These are phyloP conservation scores for Candida dajiaensis DNA, from an alignment of 805 yeast species.

Conservation along the genomic window DNA sequence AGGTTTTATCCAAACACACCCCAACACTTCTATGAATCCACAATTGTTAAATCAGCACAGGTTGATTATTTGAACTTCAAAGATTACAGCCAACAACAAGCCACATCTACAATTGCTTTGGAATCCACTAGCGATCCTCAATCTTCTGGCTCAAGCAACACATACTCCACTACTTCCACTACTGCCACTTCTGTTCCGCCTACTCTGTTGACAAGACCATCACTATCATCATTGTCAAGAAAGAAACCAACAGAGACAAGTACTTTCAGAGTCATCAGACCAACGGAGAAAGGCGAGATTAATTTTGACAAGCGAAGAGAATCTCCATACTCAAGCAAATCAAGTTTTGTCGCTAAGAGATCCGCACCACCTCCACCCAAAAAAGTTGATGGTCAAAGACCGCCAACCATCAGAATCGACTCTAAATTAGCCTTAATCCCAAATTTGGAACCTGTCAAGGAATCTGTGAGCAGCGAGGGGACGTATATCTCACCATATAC, in stretches of 20 bases:
- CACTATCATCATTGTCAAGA: conserved; percentile 10
- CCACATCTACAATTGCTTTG: neutral
- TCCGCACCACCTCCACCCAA: conserved; percentile 67
- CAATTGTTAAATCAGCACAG: conserved; percentile 28
- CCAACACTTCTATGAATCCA: conserved; percentile 48
- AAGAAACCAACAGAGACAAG: conserved; percentile 23
- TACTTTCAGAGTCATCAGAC: conserved; percentile 62
- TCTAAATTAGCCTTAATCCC: conserved; percentile 5
- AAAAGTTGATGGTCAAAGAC: conserved; percentile 6
- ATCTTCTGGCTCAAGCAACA: neutral
- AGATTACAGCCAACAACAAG: neutral
- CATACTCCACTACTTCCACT: neutral
- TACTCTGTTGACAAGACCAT: conserved; percentile 1
- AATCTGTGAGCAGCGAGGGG: conserved; percentile 19
- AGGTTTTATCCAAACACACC: conserved; percentile 60
- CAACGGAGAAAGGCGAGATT: conserved; percentile 60
- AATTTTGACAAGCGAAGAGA: conserved; percentile 76
- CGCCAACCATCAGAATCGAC: conserved; percentile 3
- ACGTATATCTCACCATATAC: conserved; percentile 31
- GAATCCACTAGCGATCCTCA: neutral
- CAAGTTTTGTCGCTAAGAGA: conserved; percentile 60
- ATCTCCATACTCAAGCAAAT: conserved; percentile 57
- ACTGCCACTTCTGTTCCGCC: neutral
- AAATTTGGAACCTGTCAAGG: conserved; percentile 18
- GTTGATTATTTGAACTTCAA: conserved; percentile 56